Percentiles rank a stretch among this genome's conserved stretches.
phyloP scores from a whole-genome alignment of 768 basidiomycete species.

The Phylloporus sp. region DNA sequence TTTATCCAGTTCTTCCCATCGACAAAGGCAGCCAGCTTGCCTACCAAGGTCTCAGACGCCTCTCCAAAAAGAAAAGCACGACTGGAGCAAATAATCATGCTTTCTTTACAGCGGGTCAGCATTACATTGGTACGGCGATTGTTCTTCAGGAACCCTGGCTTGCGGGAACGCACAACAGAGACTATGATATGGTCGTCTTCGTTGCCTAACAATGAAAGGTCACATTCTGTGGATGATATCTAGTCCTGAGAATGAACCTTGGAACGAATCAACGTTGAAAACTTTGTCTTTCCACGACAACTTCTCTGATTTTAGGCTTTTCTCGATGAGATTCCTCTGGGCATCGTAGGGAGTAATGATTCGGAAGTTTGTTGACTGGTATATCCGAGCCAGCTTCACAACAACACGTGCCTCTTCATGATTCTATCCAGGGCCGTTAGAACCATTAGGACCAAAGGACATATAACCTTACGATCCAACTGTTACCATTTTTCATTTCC shows the following conservation, averaged over 20 bases:
- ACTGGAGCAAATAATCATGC: conserved; percentile 70
- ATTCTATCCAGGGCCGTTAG: conserved; percentile 47
- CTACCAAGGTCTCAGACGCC: conserved; percentile 22
- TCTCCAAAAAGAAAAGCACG: conserved; percentile 23
- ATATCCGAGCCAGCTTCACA: conserved; percentile 48
- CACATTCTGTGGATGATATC: conserved; percentile 4
- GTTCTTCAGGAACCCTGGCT: conserved; percentile 62
- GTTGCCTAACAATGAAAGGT: conserved; percentile 52
- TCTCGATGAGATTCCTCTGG: conserved; percentile 59
- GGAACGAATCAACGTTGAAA: conserved; percentile 78
- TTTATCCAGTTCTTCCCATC: conserved; percentile 14
- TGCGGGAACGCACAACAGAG: conserved; percentile 58
- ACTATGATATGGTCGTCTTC: conserved; percentile 74
- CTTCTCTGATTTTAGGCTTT: conserved; percentile 40
- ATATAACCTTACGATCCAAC: conserved; percentile 32
- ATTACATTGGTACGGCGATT: conserved; percentile 76
- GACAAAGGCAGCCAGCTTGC: conserved; percentile 18
- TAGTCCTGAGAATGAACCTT: conserved; percentile 47
- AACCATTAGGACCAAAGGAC: neutral
- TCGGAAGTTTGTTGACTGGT: conserved; percentile 48
- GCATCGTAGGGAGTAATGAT: conserved; percentile 81
- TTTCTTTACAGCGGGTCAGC: conserved; percentile 70
- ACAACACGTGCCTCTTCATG: conserved; percentile 47
- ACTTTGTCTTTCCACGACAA: conserved; percentile 61
- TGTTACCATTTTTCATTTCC: conserved; percentile 27